Base-by-base conservation (phyloP, 169 alveolate species). In the Neospora caninum region DNA sequence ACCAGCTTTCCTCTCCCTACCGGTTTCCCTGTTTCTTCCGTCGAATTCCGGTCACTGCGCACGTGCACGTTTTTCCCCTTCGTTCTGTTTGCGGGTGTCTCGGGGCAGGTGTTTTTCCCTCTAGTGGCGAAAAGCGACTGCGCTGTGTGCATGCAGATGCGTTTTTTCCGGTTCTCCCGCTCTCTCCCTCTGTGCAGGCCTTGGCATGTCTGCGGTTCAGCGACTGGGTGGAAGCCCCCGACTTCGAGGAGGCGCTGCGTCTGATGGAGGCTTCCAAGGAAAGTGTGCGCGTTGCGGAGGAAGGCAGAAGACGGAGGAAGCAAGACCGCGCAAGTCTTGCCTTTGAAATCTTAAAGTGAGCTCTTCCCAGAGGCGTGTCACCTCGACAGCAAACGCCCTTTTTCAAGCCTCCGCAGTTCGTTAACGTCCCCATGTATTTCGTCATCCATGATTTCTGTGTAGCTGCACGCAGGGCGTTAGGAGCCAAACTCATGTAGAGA, bases 171-270 rank as follows among this genome's bases (percentile, higher is more conserved):
- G 29, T 84, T 13, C 70, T 84, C 36, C 70, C 18, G 91, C 29
- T 41, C 64, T 49, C 18, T 16, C 34, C 10, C 10, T 34, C 58
- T 36, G 7, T 38, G 54, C 84, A 89, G 93, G 93, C 93, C 38
- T 49, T 89, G 53, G 93, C 93, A 6, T 82, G 93, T 2, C 78
- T 89, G 78, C 93, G 93, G 70, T 80, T 42, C 31, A 58, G 87
- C 69, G 70, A 43, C 43, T 20, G 36, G 70, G 49, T 89, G 22
- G 93, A 89, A 49, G 73, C 49, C 20, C 70, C 70, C 6, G 93
- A 89, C 73, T 89, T 89, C 88, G 93, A 69, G 49, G 93, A 89
- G 53, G 88, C 88, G 29, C 73, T 89, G 88, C 93, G 93, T 13
- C 88, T 89, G 43, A 39, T 89, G 64, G 88, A 89, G 53, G 64